phyloP scores from a whole-genome alignment of 2,329 filamentous ascomycete genomes.

The Phaeoacremonium minimum region DNA sequence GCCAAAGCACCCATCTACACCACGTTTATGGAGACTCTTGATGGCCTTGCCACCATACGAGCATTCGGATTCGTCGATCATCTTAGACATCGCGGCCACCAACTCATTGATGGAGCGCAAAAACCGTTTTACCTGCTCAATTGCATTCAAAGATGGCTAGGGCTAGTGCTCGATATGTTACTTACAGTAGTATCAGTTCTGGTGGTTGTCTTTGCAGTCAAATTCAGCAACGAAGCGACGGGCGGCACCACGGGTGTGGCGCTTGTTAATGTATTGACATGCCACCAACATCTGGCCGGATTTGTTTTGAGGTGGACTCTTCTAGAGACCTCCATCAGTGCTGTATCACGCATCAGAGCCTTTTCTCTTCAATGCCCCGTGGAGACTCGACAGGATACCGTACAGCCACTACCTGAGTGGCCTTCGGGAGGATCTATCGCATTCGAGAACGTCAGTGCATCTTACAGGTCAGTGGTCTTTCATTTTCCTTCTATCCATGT shows the following conservation, averaged over 20 bases:
- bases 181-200: slow-evolving; percentile 38
- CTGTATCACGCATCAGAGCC: slow-evolving; percentile 30
- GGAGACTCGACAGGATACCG: no score
- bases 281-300: slow-evolving; percentile 25
- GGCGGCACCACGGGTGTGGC: slow-evolving; percentile 27
- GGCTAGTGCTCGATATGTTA: slow-evolving; percentile 43
- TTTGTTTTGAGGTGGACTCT: slow-evolving; percentile 26
- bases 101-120: slow-evolving; percentile 41
- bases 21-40: slow-evolving; percentile 38
- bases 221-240: slow-evolving; percentile 11
- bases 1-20: slow-evolving; percentile 34
- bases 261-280: slow-evolving; percentile 26
- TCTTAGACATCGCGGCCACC: no score
- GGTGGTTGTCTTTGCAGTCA: slow-evolving; percentile 19
- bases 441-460: slow-evolving; percentile 19
- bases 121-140: slow-evolving; percentile 44
- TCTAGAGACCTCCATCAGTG: slow-evolving; percentile 29
- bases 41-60: slow-evolving; percentile 42
- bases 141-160: slow-evolving; percentile 48
- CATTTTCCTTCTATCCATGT: neutral
- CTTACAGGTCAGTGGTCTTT: slow-evolving; percentile 15
- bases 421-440: slow-evolving; percentile 10
- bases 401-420: slow-evolving; percentile 14
- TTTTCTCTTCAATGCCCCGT: slow-evolving; percentile 22
- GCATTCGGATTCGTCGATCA: no score